These are phyloP conservation scores for Corymbia citriodora DNA, from an alignment of 441 rosid species.

Conservation along the genomic window DNA sequence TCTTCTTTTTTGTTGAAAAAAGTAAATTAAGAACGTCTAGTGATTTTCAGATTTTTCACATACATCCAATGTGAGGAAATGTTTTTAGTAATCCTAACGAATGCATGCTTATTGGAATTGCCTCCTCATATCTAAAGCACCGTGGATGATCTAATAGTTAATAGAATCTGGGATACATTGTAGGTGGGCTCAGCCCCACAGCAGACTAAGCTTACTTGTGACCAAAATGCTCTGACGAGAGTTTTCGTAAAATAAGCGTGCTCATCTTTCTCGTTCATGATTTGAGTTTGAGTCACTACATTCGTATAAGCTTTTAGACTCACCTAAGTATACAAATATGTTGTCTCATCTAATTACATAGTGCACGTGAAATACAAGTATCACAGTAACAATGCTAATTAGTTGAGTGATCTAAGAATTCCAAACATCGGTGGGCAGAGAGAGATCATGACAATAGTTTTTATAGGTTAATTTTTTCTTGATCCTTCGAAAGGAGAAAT, in stretches of 20 bases:
- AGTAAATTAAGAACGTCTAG: background rate
- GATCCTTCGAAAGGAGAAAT: background rate
- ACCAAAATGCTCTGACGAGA: background rate
- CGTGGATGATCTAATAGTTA: background rate
- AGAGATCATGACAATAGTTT: background rate
- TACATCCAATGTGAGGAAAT: background rate
- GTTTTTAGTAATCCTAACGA: background rate
- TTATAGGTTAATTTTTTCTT: background rate
- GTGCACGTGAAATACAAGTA: background rate
- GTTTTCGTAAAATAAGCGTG: background rate
- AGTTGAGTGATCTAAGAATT: background rate
- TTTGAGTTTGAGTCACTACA: background rate
- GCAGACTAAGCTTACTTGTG: background rate
- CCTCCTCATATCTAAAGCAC: background rate
- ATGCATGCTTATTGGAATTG: background rate
- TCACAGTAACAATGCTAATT: background rate
- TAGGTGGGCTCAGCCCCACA: background rate
- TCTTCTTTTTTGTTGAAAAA: background rate
- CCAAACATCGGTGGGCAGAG: background rate
- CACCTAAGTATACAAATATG: background rate
- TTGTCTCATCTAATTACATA: background rate
- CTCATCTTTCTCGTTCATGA: background rate
- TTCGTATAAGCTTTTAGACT: background rate
- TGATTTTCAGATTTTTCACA: background rate
- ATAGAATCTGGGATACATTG: background rate